Evolutionary conservation across 768 basidiomycete species (phyloP).

Genomic region (Pleurotus pulmonarius): DNA sequence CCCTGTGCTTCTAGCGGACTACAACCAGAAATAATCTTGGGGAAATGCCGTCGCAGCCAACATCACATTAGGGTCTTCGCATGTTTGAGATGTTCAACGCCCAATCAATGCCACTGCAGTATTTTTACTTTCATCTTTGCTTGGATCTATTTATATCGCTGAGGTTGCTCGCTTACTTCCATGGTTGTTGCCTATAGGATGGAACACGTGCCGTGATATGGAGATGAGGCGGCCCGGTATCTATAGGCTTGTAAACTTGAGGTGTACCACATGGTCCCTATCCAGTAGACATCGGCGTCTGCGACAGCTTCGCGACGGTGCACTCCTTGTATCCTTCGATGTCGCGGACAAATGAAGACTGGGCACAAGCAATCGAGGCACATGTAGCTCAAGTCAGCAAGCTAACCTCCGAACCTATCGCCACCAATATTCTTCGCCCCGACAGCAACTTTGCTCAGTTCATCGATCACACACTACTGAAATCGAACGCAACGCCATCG

Average conservation of each 20-base stretch:
- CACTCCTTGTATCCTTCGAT: constrained; percentile 7
- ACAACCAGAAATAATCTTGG: too few species aligned
- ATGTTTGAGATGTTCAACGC: too few species aligned
- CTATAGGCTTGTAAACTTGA: neutral
- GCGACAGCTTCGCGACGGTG: neutral
- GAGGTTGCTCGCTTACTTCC: neutral
- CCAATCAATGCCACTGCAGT: too few species aligned
- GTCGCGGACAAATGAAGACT: constrained; percentile 27
- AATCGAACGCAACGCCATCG: constrained; percentile 40
- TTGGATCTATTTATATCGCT: neutral
- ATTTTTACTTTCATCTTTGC: too few species aligned
- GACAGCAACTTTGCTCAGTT: constrained; percentile 29
- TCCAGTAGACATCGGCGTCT: neutral
- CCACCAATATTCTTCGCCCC: constrained; percentile 13
- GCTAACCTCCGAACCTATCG: constrained; percentile 20
- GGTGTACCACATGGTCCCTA: too few species aligned
- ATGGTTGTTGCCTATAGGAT: neutral
- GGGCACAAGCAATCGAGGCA: constrained; percentile 23
- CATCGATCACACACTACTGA: constrained; percentile 50
- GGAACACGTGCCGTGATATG: neutral
- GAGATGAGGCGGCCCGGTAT: neutral
- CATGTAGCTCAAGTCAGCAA: constrained; percentile 24
- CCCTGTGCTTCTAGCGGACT: too few species aligned
- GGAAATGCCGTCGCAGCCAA: too few species aligned
- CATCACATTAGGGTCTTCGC: too few species aligned